A percentile compares a stretch with the other conserved stretches of the same genome.
Conservation (phyloP, 495 filamentous ascomycete species). For the Terfezia boudieri region DNA sequence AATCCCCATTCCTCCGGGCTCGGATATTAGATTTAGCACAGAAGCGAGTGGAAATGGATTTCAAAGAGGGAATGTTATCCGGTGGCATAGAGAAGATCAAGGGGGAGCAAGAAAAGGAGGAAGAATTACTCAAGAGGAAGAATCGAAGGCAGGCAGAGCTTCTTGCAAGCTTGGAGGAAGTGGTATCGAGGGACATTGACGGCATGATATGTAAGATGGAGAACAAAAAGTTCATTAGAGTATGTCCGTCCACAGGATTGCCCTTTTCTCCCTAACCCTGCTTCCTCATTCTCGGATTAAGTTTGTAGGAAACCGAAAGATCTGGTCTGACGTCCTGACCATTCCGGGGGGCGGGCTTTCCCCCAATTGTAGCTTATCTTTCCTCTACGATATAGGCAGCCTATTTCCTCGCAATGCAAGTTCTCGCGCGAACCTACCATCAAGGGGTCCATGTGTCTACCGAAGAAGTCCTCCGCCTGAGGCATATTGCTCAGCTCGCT, state of each 20-base stretch:
- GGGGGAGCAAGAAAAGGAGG: slow-evolving; percentile 29
- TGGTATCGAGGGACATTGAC: slow-evolving; percentile 64
- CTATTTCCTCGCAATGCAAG: slow-evolving; percentile 72
- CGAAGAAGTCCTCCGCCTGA: slow-evolving; percentile 66
- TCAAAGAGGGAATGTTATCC: slow-evolving; percentile 42
- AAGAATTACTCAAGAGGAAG: slow-evolving; percentile 38
- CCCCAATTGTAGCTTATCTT: neutral
- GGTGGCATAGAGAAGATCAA: slow-evolving; percentile 24
- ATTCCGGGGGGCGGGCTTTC: too few relatives aligned
- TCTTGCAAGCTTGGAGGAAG: slow-evolving; percentile 32
- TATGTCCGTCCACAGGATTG: neutral
- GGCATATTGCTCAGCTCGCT: slow-evolving; percentile 60
- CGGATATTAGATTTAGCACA: slow-evolving; percentile 60
- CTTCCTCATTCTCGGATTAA: neutral
- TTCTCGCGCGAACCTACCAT: slow-evolving; percentile 80
- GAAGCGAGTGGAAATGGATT: slow-evolving; percentile 47
- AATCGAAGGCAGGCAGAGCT: slow-evolving; percentile 29
- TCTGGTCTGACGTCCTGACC: too few relatives aligned
- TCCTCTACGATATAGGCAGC: slow-evolving; percentile 27
- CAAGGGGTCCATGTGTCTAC: slow-evolving; percentile 92
- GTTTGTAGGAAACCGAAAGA: neutral
- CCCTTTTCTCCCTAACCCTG: too few relatives aligned
- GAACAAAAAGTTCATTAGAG: slow-evolving; percentile 71
- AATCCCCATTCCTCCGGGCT: slow-evolving; percentile 46
- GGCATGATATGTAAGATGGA: slow-evolving; percentile 99